A percentile compares a stretch with the other conserved stretches of the same genome.
phyloP scores from a whole-genome alignment of 208 protist genomes.

The Naegleria lovaniensis region DNA sequence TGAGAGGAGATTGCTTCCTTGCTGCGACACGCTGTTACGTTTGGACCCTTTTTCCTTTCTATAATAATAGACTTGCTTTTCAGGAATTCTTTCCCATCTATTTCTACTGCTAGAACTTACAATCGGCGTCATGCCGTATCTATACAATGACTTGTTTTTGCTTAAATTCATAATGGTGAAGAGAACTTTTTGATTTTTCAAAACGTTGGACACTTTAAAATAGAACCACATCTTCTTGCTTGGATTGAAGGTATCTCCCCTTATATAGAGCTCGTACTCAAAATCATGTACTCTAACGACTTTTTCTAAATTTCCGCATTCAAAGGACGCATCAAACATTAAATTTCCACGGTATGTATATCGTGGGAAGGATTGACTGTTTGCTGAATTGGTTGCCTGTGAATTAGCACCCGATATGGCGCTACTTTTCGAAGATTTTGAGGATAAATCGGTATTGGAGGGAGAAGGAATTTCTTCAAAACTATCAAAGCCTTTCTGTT shows the following conservation, averaged over 20 bases:
- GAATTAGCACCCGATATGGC: no score
- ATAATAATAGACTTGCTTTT: constrained; percentile 42
- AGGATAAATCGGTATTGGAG: no score
- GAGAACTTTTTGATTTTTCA: constrained; percentile 38
- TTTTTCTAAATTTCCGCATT: neutral
- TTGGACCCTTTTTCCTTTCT: constrained; percentile 26
- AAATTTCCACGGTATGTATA: neutral
- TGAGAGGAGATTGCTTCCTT: constrained; percentile 19
- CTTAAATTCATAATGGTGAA: constrained; percentile 52
- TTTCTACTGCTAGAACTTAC: constrained; percentile 31
- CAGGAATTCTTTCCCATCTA: constrained; percentile 39
- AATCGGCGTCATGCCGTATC: constrained; percentile 48
- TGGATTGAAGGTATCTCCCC: constrained; percentile 50
- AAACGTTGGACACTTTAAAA: constrained; percentile 45
- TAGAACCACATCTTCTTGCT: constrained; percentile 52
- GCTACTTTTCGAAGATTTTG: no score
- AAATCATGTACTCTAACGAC: neutral
- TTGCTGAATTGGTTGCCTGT: no score
- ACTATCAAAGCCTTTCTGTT: neutral
- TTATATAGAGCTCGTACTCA: constrained; percentile 52
- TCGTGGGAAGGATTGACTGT: neutral
- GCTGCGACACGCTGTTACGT: neutral
- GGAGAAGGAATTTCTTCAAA: no score
- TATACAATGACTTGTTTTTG: constrained; percentile 49
- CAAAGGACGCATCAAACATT: neutral